Conservation (phyloP, 495 filamentous ascomycete genomes). For the Parathielavia hyrcaniae region DNA sequence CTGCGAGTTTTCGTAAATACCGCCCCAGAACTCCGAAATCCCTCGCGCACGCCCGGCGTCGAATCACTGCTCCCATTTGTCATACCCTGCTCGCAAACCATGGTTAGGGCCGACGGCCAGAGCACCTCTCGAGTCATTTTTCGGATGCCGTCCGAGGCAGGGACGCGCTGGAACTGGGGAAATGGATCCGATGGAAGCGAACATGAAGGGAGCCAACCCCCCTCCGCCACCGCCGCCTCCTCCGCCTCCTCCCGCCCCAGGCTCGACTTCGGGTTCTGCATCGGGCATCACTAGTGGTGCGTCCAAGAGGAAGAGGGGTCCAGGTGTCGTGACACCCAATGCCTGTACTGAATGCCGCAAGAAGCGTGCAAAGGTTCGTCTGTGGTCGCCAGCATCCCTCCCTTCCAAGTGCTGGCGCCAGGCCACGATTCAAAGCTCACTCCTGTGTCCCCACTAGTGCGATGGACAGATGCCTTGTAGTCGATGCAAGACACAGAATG, state of each 20-base stretch:
- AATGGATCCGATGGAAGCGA: slow-evolving; percentile 31
- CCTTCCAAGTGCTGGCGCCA: background rate
- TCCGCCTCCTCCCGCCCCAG: slow-evolving; percentile 5
- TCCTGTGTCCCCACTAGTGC: slow-evolving; percentile 34
- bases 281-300: slow-evolving; percentile 3
- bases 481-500: slow-evolving; percentile 44
- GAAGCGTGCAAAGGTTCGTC: slow-evolving; percentile 50
- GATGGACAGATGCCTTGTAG: slow-evolving; percentile 49
- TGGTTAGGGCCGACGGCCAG: slow-evolving; percentile 11
- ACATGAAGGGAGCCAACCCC: slow-evolving; percentile 4
- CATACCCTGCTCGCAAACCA: slow-evolving; percentile 3
- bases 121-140: slow-evolving; percentile 5
- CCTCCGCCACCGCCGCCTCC: slow-evolving; percentile 6
- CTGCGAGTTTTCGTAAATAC: too few relatives aligned
- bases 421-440: background rate
- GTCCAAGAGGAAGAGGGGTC: slow-evolving; percentile 44
- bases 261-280: slow-evolving; percentile 5
- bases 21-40: background rate
- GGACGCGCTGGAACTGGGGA: background rate
- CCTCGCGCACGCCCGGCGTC: background rate
- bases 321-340: slow-evolving; percentile 50
- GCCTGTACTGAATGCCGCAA: slow-evolving; percentile 55
- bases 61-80: too few relatives aligned
- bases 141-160: background rate
- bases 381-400: background rate